phyloP scores from a whole-genome alignment of 2,329 filamentous ascomycete genomes.

The Fusarium pseudonygamai region DNA sequence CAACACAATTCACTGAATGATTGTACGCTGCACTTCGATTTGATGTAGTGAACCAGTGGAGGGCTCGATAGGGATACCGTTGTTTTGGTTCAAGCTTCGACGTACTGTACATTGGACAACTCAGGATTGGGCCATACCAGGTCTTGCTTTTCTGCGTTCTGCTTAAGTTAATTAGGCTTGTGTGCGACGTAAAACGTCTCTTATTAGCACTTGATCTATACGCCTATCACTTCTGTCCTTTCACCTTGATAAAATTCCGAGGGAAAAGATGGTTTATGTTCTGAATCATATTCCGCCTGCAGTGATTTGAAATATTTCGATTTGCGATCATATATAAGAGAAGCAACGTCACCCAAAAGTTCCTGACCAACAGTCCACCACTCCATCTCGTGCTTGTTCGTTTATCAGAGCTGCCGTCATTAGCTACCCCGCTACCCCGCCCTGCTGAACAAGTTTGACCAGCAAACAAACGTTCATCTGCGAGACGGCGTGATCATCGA shows the following conservation, averaged over 20 bases:
- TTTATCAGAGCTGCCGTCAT: slow-evolving; percentile 29
- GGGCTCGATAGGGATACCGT: neutral
- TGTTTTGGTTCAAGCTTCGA: neutral
- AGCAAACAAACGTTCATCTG: slow-evolving; percentile 26
- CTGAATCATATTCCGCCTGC: neutral
- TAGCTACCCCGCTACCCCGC: slow-evolving; percentile 53
- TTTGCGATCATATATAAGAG: neutral
- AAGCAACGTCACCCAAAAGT: neutral
- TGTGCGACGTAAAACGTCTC: neutral
- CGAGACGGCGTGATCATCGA: slow-evolving; percentile 3
- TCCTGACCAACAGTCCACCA: slow-evolving; percentile 16
- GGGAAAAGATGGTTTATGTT: neutral
- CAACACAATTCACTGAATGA: neutral
- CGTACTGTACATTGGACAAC: neutral
- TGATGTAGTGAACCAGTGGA: neutral
- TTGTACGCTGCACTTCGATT: neutral
- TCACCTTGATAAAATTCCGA: neutral
- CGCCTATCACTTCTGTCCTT: neutral
- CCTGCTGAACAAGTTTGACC: slow-evolving; percentile 33
- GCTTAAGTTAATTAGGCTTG: neutral
- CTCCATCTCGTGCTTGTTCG: neutral
- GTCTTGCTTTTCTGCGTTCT: neutral
- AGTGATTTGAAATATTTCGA: neutral
- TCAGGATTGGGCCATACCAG: neutral
- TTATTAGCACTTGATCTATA: neutral